Percentiles rank a stretch among this genome's conserved stretches.
Conservation (phyloP, 345 rosid species). For the Populus davidiana region DNA sequence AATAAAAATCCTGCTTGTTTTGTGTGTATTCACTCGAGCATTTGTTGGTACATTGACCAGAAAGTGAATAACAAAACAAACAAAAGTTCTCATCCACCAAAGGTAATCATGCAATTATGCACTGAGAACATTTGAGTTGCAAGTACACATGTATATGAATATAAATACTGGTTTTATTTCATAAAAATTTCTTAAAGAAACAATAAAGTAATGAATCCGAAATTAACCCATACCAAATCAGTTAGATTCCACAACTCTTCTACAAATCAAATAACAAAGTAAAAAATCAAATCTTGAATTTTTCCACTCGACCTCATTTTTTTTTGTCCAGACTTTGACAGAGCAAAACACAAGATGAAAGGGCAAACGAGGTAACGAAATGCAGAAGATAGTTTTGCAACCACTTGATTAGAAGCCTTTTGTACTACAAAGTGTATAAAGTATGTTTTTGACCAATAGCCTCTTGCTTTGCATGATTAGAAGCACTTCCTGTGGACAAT, state of each 20-base stretch:
- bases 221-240: conserved; percentile 39
- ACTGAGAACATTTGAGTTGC: not conserved
- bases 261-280: conserved; percentile 18
- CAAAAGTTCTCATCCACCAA: not conserved
- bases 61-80: not conserved
- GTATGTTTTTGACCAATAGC: conserved; percentile 21
- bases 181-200: not conserved
- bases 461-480: conserved; percentile 26
- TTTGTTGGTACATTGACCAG: not conserved
- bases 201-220: conserved; percentile 26
- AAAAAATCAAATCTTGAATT: conserved; percentile 7
- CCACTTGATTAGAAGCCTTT: conserved; percentile 30
- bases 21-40: not conserved
- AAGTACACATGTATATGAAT: not conserved
- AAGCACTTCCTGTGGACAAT: conserved; percentile 75
- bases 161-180: conserved; percentile 16
- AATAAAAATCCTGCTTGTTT: not conserved
- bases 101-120: not conserved
- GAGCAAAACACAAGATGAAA: conserved; percentile 8
- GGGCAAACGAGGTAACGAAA: not conserved
- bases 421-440: conserved; percentile 9
- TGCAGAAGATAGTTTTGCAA: conserved; percentile 3
- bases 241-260: conserved; percentile 26
- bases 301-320: conserved; percentile 11
- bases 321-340: conserved; percentile 17